Percentiles rank a stretch among this genome's conserved stretches.
Evolutionary conservation across 2,329 filamentous ascomycete species (phyloP).

Genomic region (Cercospora sojina): DNA sequence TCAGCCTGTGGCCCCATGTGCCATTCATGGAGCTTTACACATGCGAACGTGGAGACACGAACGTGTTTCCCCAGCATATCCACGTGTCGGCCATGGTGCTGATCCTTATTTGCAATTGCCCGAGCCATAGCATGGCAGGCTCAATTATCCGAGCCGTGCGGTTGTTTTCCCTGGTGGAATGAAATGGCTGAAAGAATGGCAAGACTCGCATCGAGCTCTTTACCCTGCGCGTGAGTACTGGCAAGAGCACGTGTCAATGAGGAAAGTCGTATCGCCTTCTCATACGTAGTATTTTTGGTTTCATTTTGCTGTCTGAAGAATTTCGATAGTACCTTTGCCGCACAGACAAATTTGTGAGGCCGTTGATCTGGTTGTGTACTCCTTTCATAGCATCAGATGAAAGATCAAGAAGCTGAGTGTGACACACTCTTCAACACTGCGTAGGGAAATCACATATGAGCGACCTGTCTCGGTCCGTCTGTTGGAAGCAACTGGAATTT

Average conservation of each 20-base stretch:
- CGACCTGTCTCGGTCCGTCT: background rate
- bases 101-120: background rate
- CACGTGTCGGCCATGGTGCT: background rate
- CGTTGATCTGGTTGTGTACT: background rate
- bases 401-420: background rate
- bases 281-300: too few relatives aligned
- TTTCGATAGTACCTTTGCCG: background rate
- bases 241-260: background rate
- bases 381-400: background rate
- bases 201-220: background rate
- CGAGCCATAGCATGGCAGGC: background rate
- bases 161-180: background rate
- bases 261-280: background rate
- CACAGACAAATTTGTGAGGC: background rate
- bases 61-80: background rate
- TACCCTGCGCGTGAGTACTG: background rate
- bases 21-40: background rate
- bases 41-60: background rate
- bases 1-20: background rate
- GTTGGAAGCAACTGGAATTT: background rate
- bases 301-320: background rate
- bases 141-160: background rate
- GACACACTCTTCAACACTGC: background rate
- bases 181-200: background rate
- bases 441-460: background rate